These are phyloP conservation scores for Podosphaera leucotricha DNA, from an alignment of 2,329 filamentous ascomycete genomes.

Conservation along the genomic window DNA sequence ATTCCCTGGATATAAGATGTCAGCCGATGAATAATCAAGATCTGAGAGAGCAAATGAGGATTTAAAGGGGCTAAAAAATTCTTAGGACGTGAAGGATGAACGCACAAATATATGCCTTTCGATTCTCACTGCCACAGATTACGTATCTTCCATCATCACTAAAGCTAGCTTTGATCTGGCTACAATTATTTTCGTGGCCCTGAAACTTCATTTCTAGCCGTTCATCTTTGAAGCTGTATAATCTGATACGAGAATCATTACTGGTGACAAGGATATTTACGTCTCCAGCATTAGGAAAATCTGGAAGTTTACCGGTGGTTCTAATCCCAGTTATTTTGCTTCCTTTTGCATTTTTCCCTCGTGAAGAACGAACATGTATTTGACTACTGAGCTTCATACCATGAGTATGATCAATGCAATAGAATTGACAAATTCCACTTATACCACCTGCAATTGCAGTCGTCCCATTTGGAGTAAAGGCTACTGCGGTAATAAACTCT, in stretches of 20 bases:
- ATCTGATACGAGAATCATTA: conserved; percentile 75
- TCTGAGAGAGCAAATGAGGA: background rate
- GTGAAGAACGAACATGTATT: conserved; percentile 76
- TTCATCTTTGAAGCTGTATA: conserved; percentile 76
- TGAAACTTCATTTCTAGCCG: conserved; percentile 72
- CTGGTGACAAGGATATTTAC: conserved; percentile 76
- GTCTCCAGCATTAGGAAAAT: conserved; percentile 28
- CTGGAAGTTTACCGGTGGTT: conserved; percentile 36
- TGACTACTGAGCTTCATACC: conserved; percentile 65
- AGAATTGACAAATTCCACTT: conserved; percentile 69
- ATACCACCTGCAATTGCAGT: conserved; percentile 73
- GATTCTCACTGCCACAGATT: conserved; percentile 82
- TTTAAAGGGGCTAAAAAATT: background rate
- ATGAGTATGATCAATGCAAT: conserved; percentile 47
- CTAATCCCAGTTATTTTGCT: conserved; percentile 95
- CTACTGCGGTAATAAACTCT: conserved; percentile 82
- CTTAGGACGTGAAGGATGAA: background rate
- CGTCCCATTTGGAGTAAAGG: conserved; percentile 81
- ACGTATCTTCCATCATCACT: conserved; percentile 72
- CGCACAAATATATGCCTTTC: conserved; percentile 58
- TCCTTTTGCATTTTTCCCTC: conserved; percentile 82
- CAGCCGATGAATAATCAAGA: background rate
- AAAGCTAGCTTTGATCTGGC: conserved; percentile 74
- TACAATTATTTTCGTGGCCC: conserved; percentile 72
- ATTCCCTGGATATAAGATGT: conserved; percentile 28